A percentile compares a stretch with the other conserved stretches of the same genome.
Conservation (phyloP, 2,329 filamentous ascomycete genomes). For the Fusarium sp. region DNA sequence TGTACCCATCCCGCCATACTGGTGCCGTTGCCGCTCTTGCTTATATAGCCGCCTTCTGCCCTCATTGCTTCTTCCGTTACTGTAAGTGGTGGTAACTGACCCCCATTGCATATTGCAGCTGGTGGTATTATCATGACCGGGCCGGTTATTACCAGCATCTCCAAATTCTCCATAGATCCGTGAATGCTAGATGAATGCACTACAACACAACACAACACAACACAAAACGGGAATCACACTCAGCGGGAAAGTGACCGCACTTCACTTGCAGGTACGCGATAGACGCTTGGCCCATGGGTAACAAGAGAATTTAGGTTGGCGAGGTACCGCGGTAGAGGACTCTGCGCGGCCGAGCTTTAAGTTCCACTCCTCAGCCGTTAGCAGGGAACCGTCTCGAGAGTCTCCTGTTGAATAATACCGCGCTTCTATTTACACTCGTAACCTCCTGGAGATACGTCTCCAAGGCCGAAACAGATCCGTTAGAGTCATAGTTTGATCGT, state of each 20-base stretch:
- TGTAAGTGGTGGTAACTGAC: constrained; percentile 9
- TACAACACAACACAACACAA: not conserved
- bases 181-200: constrained; percentile 33
- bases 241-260: constrained; percentile 1
- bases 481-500: constrained; percentile 27
- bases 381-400: constrained; percentile 11
- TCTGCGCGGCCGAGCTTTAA: constrained; percentile 21
- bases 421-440: constrained; percentile 1
- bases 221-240: not conserved
- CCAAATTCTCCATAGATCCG: constrained; percentile 31
- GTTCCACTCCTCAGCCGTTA: constrained; percentile 33
- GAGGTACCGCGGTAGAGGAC: constrained; percentile 22
- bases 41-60: constrained; percentile 22
- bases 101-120: constrained; percentile 12
- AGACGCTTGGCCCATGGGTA: constrained; percentile 1
- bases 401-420: constrained; percentile 13
- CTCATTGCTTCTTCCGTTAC: constrained; percentile 11
- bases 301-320: constrained; percentile 7
- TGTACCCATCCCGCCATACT: constrained; percentile 5
- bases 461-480: constrained; percentile 35
- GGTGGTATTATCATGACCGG: constrained; percentile 30
- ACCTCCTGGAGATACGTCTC: constrained; percentile 16
- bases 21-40: constrained; percentile 11
- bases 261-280: constrained; percentile 1
- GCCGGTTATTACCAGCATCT: constrained; percentile 35